Percentiles rank a stretch among this genome's conserved stretches.
Conservation (phyloP, 208 protist genomes). For the Leishmania guyanensis region DNA sequence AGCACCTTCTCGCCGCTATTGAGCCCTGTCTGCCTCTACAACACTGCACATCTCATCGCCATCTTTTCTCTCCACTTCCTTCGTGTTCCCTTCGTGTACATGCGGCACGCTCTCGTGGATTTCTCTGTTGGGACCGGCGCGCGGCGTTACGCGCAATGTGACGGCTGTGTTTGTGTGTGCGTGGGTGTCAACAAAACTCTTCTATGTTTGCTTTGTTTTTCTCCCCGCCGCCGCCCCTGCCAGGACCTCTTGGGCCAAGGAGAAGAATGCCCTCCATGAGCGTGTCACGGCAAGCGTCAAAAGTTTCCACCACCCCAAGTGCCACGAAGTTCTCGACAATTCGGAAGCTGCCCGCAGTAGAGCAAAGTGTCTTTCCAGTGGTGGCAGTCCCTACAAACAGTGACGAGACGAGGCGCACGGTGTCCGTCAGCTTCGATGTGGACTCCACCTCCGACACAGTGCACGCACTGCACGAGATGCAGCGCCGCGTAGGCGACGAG, state of each 20-base stretch:
- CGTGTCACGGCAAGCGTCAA: not conserved
- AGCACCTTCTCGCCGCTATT: too few relatives aligned
- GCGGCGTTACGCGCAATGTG: not conserved
- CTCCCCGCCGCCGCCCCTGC: not conserved
- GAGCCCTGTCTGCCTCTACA: not conserved
- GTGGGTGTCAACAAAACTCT: not conserved
- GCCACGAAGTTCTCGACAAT: conserved; percentile 7
- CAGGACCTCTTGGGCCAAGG: not conserved
- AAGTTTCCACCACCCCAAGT: not conserved
- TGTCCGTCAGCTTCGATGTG: not conserved
- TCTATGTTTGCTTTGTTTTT: not conserved
- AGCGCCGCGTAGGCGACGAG: conserved; percentile 31
- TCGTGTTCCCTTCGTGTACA: not conserved
- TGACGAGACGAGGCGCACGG: not conserved
- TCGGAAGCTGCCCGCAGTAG: conserved; percentile 5
- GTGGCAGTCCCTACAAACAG: not conserved
- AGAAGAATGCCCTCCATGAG: conserved; percentile 7
- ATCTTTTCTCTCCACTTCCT: not conserved
- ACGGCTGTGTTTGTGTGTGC: not conserved
- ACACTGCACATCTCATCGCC: not conserved
- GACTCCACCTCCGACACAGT: conserved; percentile 20
- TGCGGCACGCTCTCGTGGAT: not conserved
- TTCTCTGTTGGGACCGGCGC: not conserved
- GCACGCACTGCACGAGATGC: conserved; percentile 18
- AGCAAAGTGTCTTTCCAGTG: not conserved